Evolutionary conservation across 352 stramenopile genomes (phyloP).

Genomic region (Phytophthora colocasiae): DNA sequence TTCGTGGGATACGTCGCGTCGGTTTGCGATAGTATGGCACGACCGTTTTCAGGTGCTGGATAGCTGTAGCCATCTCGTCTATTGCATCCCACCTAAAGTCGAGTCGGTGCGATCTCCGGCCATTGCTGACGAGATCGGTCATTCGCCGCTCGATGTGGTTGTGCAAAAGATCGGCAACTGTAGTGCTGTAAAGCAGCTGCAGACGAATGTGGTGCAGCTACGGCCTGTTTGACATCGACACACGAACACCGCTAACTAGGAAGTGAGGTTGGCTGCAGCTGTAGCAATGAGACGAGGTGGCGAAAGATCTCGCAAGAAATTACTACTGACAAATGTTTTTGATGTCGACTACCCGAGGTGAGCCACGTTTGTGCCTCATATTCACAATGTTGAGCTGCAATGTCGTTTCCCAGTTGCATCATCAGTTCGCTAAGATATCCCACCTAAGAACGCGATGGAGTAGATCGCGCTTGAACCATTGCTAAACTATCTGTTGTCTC

Average conservation of each 20-base stretch:
- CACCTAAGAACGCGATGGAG: no score
- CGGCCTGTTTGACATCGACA: neutral
- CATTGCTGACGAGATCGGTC: conserved; percentile 16
- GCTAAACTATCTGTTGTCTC: no score
- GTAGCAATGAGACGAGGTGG: neutral
- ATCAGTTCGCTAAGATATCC: no score
- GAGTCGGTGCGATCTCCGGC: conserved; percentile 4
- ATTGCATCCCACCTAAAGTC: conserved; percentile 11
- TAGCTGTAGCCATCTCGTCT: conserved; percentile 4
- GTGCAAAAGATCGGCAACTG: conserved; percentile 12
- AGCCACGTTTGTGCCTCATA: no score
- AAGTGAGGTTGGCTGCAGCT: conserved; percentile 6
- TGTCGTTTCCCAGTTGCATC: no score
- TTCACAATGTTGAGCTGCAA: no score
- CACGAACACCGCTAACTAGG: conserved; percentile 2
- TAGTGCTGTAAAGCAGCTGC: conserved; percentile 8
- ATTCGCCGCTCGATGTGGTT: conserved; percentile 10
- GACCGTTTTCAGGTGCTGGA: conserved; percentile 21
- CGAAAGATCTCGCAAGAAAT: no score
- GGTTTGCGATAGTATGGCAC: neutral
- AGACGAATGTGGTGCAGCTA: neutral
- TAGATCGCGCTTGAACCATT: no score
- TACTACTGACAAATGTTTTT: no score
- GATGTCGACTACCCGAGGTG: no score
- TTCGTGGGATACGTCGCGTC: neutral